phyloP scores from a whole-genome alignment of 2,329 filamentous ascomycete genomes.

The Chlorencoelia australis region DNA sequence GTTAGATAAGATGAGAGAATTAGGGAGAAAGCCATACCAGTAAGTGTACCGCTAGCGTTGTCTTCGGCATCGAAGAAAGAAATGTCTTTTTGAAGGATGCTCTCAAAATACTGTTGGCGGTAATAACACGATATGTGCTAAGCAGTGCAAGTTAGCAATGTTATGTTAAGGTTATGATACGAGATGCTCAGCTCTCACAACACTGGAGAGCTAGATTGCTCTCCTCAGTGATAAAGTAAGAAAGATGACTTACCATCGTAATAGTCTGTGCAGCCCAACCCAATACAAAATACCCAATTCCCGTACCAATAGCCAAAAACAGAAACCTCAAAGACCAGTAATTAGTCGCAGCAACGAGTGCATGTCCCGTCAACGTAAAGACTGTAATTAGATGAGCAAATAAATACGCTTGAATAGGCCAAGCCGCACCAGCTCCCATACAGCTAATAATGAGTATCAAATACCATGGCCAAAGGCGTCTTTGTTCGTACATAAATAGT shows the following conservation, averaged over 20 bases:
- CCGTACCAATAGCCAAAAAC: slow-evolving; percentile 32
- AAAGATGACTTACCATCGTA: slow-evolving; percentile 23
- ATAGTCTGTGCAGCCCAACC: slow-evolving; percentile 32
- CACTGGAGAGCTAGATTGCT: no score
- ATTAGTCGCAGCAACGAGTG: slow-evolving; percentile 26
- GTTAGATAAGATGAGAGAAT: no score
- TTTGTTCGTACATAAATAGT: slow-evolving; percentile 46
- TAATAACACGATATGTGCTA: slow-evolving; percentile 29
- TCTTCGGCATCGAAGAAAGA: slow-evolving; percentile 34
- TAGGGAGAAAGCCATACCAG: no score
- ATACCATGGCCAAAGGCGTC: slow-evolving; percentile 40
- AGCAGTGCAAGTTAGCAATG: no score
- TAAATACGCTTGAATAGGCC: slow-evolving; percentile 29
- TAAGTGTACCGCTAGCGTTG: slow-evolving; percentile 38
- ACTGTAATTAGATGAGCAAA: slow-evolving; percentile 27
- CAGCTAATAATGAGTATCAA: slow-evolving; percentile 37
- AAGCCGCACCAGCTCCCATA: slow-evolving; percentile 25
- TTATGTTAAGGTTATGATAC: slow-evolving; percentile 17
- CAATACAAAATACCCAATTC: slow-evolving; percentile 26
- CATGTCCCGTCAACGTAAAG: slow-evolving; percentile 14
- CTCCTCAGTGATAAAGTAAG: no score
- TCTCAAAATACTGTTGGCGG: slow-evolving; percentile 36
- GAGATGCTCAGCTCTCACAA: no score
- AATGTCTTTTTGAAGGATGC: slow-evolving; percentile 33
- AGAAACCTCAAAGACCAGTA: slow-evolving; percentile 43